These are phyloP conservation scores for Papiliotrema nemorosa DNA, from an alignment of 1,284 basidiomycete genomes.

Conservation along the genomic window DNA sequence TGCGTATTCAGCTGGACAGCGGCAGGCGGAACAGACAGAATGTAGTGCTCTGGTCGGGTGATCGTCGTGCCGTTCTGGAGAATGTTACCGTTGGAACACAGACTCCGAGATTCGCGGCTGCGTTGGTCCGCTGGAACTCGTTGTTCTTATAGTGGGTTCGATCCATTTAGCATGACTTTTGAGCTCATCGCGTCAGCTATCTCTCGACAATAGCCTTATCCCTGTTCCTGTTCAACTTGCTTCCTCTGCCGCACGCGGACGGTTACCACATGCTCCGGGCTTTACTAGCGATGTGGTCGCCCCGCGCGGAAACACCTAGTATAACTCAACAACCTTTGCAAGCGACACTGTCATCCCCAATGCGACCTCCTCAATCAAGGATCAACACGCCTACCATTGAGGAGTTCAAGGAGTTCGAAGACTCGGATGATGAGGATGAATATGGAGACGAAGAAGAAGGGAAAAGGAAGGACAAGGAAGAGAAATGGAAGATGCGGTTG, in stretches of 20 bases:
- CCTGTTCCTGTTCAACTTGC: slow-evolving; percentile 45
- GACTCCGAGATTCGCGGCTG: slow-evolving; percentile 19
- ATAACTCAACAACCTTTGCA: neutral
- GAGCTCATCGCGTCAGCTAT: slow-evolving; percentile 23
- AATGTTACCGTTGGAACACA: slow-evolving; percentile 24
- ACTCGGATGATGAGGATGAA: slow-evolving; percentile 30
- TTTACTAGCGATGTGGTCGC: slow-evolving; percentile 13
- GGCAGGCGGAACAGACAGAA: neutral
- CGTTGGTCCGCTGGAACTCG: slow-evolving; percentile 24
- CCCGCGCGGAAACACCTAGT: neutral
- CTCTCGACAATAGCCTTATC: slow-evolving; percentile 37
- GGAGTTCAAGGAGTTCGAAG: slow-evolving; percentile 16
- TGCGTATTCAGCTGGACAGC: slow-evolving; percentile 28
- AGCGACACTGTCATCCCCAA: slow-evolving; percentile 2
- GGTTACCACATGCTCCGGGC: slow-evolving; percentile 38
- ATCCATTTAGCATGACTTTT: neutral
- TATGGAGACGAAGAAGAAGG: slow-evolving; percentile 17
- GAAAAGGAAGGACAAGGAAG: slow-evolving; percentile 14
- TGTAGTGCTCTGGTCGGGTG: slow-evolving; percentile 37
- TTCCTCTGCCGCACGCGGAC: slow-evolving; percentile 42
- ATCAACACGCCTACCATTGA: slow-evolving; percentile 13
- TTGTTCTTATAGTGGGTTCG: slow-evolving; percentile 36
- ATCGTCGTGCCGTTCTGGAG: slow-evolving; percentile 22
- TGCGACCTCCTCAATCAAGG: slow-evolving; percentile 1
- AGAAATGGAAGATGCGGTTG: slow-evolving; percentile 26